Conservation (phyloP, 805 yeast genomes). For the Metschnikowia kofuensis region DNA sequence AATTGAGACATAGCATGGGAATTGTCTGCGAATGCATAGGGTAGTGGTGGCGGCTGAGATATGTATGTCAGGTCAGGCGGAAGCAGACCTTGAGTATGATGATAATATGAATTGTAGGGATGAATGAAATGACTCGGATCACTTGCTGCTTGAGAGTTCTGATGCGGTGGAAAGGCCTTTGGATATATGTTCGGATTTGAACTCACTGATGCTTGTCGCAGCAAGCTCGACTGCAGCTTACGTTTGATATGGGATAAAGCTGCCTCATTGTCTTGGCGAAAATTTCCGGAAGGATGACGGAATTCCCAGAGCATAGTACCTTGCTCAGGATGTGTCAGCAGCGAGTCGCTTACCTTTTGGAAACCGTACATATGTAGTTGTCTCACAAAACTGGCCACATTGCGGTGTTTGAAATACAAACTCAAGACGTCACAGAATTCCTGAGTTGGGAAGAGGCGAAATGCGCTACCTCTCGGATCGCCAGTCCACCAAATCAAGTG, state of each 20-base stretch:
- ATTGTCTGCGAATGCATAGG: neutral
- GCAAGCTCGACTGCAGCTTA: slow-evolving; percentile 40
- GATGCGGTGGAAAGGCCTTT: neutral
- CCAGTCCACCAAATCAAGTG: slow-evolving; percentile 44
- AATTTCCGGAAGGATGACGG: slow-evolving; percentile 50
- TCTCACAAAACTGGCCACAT: slow-evolving; percentile 88
- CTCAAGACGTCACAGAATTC: slow-evolving; percentile 61
- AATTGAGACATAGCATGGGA: neutral
- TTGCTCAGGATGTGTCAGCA: slow-evolving; percentile 14
- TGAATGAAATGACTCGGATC: no score
- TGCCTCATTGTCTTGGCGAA: slow-evolving; percentile 46
- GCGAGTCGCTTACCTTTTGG: slow-evolving; percentile 67
- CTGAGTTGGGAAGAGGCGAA: slow-evolving; percentile 62
- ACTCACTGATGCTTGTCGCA: neutral
- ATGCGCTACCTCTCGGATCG: slow-evolving; percentile 49
- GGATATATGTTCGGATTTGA: neutral
- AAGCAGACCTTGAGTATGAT: no score
- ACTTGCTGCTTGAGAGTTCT: neutral
- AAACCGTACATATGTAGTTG: slow-evolving; percentile 96
- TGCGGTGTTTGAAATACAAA: slow-evolving; percentile 89
- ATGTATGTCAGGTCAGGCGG: no score
- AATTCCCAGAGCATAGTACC: slow-evolving; percentile 52
- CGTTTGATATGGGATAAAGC: slow-evolving; percentile 47
- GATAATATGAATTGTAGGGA: no score
- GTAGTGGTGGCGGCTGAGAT: neutral